A percentile compares a stretch with the other conserved stretches of the same genome.
Evolutionary conservation across 208 protist genomes (phyloP).

Genomic region (Acanthamoeba polyphaga): DNA sequence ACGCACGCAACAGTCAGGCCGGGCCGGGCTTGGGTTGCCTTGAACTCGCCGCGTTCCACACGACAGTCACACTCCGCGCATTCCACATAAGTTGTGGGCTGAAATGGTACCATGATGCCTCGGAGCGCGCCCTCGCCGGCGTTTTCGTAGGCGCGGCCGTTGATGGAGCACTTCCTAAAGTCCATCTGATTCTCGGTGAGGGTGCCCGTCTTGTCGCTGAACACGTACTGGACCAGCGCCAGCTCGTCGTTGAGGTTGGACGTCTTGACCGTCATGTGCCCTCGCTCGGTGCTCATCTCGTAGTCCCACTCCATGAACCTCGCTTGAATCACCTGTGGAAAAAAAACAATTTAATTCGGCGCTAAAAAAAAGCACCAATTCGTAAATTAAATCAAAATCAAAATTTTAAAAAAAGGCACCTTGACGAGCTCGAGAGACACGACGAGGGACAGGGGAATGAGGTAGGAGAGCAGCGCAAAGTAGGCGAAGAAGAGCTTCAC

Average conservation of each 20-base stretch:
- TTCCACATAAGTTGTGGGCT: neutral
- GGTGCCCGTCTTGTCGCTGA: constrained; percentile 89
- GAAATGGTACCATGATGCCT: constrained; percentile 6
- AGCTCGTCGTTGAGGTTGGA: constrained; percentile 87
- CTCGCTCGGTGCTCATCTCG: constrained; percentile 65
- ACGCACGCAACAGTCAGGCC: neutral
- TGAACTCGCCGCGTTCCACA: neutral
- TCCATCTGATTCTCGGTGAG: constrained; percentile 88
- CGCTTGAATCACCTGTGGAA: constrained; percentile 74
- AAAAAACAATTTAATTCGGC: too few species aligned
- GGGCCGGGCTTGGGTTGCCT: neutral
- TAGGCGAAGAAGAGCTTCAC: constrained; percentile 84
- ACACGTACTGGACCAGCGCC: constrained; percentile 83
- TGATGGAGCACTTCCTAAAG: constrained; percentile 86
- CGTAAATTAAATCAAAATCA: neutral
- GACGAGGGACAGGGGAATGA: constrained; percentile 87
- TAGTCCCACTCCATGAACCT: constrained; percentile 86
- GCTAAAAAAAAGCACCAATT: neutral
- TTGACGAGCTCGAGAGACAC: constrained; percentile 87
- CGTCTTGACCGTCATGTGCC: constrained; percentile 79
- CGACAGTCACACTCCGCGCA: neutral
- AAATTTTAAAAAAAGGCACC: neutral
- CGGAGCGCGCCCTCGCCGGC: constrained; percentile 60
- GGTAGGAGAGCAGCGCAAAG: constrained; percentile 78
- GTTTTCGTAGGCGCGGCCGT: constrained; percentile 63